phyloP scores from a whole-genome alignment of 306 rosid genomes.

The Fagus sylvatica region DNA sequence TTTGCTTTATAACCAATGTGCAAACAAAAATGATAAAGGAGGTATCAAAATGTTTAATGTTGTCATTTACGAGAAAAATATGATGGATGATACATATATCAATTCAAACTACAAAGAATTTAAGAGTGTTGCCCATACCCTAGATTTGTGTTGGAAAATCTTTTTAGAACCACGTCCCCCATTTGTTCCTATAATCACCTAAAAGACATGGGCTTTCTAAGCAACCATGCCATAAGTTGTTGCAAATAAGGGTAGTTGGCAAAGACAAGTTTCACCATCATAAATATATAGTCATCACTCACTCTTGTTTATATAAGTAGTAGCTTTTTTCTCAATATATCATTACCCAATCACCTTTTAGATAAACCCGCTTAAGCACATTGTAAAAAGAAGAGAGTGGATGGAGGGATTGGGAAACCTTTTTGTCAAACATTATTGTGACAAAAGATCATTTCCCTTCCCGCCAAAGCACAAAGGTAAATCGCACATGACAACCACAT shows the following conservation, averaged over 20 bases:
- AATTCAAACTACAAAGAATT: no score
- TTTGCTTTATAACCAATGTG: no score
- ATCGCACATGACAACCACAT: slow-evolving; percentile 19
- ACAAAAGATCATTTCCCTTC: slow-evolving; percentile 20
- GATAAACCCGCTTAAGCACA: neutral
- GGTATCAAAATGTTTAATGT: no score
- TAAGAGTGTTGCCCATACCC: no score
- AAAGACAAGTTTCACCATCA: neutral
- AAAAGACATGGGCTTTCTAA: no score
- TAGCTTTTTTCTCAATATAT: neutral
- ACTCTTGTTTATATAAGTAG: neutral
- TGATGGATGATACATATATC: no score
- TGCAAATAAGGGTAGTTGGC: neutral
- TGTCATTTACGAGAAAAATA: no score
- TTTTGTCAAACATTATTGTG: slow-evolving; percentile 39
- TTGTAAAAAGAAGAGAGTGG: neutral
- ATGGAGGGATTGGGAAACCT: neutral
- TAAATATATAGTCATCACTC: neutral
- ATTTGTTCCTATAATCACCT: no score
- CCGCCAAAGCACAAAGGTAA: slow-evolving; percentile 17
- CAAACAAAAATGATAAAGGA: no score
- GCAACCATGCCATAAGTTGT: no score
- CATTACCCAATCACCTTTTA: slow-evolving; percentile 7
- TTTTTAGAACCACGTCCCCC: no score
- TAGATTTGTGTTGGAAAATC: no score